Evolutionary conservation across 2,329 filamentous ascomycete genomes (phyloP).

Genomic region (Alternaria burnsii): DNA sequence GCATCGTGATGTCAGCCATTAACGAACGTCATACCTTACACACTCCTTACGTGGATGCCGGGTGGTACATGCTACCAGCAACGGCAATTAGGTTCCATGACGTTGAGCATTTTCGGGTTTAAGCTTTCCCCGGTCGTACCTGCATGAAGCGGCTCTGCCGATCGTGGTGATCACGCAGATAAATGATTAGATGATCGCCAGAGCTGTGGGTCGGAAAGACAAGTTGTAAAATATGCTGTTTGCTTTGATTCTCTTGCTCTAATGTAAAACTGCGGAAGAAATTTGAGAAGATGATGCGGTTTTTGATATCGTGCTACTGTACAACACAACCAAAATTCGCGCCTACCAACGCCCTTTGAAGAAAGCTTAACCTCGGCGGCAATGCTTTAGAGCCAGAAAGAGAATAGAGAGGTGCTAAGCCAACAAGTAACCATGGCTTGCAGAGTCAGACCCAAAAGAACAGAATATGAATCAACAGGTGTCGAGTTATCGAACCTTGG

Average conservation of each 20-base stretch:
- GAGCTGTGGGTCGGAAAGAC: not conserved
- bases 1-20: constrained; percentile 5
- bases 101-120: constrained; percentile 11
- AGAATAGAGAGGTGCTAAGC: constrained; percentile 4
- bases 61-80: not conserved
- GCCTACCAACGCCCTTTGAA: not conserved
- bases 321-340: not conserved
- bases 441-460: not conserved
- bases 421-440: not conserved
- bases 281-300: constrained; percentile 1
- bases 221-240: not conserved
- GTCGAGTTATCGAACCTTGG: not conserved
- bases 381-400: constrained; percentile 1
- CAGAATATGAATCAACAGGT: not conserved
- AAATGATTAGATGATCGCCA: not conserved
- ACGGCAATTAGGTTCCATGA: constrained; percentile 9
- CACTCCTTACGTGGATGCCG: not conserved
- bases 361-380: not conserved
- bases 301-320: constrained; percentile 3
- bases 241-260: not conserved
- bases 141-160: constrained; percentile 8
- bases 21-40: constrained; percentile 10
- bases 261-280: not conserved
- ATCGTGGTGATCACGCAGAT: not conserved
- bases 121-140: constrained; percentile 9